Evolutionary conservation across 2,329 filamentous ascomycete species (phyloP), one percentile per base, ranked within the genome.

Genomic region (Penicillium sp.): DNA sequence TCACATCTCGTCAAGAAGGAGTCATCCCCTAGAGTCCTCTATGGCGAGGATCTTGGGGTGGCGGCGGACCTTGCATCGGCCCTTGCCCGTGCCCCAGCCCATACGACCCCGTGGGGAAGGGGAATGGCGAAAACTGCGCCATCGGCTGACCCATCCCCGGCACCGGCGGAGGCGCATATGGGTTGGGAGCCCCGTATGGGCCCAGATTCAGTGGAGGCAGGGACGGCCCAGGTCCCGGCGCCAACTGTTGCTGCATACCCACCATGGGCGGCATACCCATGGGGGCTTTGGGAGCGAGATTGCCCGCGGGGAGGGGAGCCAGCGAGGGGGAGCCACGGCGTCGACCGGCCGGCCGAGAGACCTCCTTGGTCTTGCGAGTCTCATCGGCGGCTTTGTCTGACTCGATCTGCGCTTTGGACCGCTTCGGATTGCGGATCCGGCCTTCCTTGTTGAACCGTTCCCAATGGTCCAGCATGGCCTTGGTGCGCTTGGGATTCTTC

Each of bases 391-490:
- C 60, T 29, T 61, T 64, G 47, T 69, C 69, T n/a, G 67, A 65
- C 57, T 71, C 70, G 26, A 73, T 72, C 52, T 73, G 68, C 8
- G 67, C 69, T 51, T 72, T 72, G 29, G 70, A 71, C 6, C 70
- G 66, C 52, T 73, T 73, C 28, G 70, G 70, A 44, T 72, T 71
- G 32, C 70, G 65, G 18, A 66, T 69, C n/a, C 69, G 66, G 28
- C 70, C 70, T 55, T 71, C 69, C 9, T 61, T 58, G 46, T 71
- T 71, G 59, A 72, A 73, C 25, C 69, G 67, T 18, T 63, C 67
- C 70, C 70, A 73, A 53, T 73, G 70, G 49, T 72, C 67, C 26
- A 73, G 63, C 70, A 73, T 73, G 38, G 70, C 70, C 53, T 71
- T 68, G 7, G 70, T 73, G 27, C 70, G 63, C 48, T 70, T 70